phyloP scores from a whole-genome alignment of 495 filamentous ascomycete species.

The Penicillium turbatum region DNA sequence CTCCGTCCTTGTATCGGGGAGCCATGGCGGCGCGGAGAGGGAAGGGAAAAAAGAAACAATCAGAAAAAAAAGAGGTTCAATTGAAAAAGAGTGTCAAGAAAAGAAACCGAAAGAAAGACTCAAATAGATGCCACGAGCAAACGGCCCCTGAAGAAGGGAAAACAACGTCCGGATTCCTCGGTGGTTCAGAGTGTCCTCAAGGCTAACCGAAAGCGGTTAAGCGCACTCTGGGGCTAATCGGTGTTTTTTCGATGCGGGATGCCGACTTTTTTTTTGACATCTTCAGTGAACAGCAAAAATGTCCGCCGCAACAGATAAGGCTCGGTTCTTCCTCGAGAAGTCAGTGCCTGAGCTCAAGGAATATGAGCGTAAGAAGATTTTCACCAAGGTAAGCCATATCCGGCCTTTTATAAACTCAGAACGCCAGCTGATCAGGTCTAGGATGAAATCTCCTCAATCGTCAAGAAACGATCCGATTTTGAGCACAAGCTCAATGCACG shows the following conservation, averaged over 20 bases:
- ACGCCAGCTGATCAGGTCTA: constrained; percentile 29
- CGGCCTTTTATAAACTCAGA: not conserved
- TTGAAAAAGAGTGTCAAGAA: constrained; percentile 33
- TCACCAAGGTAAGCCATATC: constrained; percentile 56
- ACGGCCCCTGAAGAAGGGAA: constrained; percentile 36
- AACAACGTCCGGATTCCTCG: constrained; percentile 25
- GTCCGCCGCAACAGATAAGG: constrained; percentile 85
- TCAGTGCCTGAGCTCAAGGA: constrained; percentile 87
- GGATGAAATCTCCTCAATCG: constrained; percentile 83
- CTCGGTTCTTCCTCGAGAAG: constrained; percentile 88
- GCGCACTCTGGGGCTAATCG: constrained; percentile 12
- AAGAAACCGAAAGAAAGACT: constrained; percentile 19
- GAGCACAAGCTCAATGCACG: constrained; percentile 86
- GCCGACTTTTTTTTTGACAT: constrained; percentile 30
- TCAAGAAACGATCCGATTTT: constrained; percentile 85
- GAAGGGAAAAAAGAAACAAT: constrained; percentile 2
- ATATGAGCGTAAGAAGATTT: constrained; percentile 82
- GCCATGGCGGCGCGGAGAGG: constrained; percentile 54
- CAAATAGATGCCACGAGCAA: constrained; percentile 18
- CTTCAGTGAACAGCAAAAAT: constrained; percentile 43
- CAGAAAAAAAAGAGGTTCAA: constrained; percentile 19
- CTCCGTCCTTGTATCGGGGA: constrained; percentile 85
- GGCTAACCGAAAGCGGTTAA: constrained; percentile 22
- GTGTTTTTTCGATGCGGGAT: constrained; percentile 36
- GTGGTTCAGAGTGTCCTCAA: constrained; percentile 22